phyloP scores from a whole-genome alignment of 2,329 filamentous ascomycete genomes.

The Fusarium kyushuense region DNA sequence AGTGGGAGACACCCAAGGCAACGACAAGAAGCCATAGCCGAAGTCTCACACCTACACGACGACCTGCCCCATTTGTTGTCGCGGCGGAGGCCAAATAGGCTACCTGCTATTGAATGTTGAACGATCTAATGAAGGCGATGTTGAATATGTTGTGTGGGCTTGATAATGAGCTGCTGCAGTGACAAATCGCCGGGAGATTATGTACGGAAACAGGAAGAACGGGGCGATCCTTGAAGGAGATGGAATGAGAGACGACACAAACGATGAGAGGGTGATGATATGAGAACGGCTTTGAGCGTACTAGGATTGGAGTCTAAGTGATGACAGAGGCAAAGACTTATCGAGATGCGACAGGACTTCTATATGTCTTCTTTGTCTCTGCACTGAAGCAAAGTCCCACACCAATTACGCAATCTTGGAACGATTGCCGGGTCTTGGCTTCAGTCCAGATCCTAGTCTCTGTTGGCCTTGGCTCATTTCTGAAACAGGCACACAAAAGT shows the following conservation, averaged over 20 bases:
- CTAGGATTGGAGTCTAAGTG: slow-evolving; percentile 1
- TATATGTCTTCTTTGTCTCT: slow-evolving; percentile 1
- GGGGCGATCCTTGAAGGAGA: slow-evolving; percentile 19
- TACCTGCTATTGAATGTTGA: slow-evolving; percentile 7
- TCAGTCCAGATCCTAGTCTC: slow-evolving; percentile 9
- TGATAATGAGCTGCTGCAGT: slow-evolving; percentile 9
- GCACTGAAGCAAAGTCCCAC: slow-evolving; percentile 6
- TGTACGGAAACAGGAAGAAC: neutral
- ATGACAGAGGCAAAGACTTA: neutral
- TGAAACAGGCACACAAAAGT: slow-evolving; percentile 37
- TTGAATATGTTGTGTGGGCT: slow-evolving; percentile 13
- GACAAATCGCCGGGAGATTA: neutral
- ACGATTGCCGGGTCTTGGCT: slow-evolving; percentile 39
- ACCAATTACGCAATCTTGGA: slow-evolving; percentile 31
- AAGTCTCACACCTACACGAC: slow-evolving; percentile 56
- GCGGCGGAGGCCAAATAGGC: slow-evolving; percentile 45
- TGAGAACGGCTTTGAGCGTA: neutral
- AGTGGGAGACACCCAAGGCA: slow-evolving; percentile 51
- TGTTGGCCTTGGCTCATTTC: slow-evolving; percentile 25
- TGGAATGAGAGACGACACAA: slow-evolving; percentile 4
- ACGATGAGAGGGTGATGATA: neutral
- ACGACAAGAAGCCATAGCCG: slow-evolving; percentile 47
- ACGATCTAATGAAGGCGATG: slow-evolving; percentile 36
- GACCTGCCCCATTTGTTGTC: slow-evolving; percentile 55
- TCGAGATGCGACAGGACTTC: slow-evolving; percentile 4